These are phyloP conservation scores for Boletus vermiculosoides DNA, from an alignment of 768 basidiomycete species.

Conservation along the genomic window DNA sequence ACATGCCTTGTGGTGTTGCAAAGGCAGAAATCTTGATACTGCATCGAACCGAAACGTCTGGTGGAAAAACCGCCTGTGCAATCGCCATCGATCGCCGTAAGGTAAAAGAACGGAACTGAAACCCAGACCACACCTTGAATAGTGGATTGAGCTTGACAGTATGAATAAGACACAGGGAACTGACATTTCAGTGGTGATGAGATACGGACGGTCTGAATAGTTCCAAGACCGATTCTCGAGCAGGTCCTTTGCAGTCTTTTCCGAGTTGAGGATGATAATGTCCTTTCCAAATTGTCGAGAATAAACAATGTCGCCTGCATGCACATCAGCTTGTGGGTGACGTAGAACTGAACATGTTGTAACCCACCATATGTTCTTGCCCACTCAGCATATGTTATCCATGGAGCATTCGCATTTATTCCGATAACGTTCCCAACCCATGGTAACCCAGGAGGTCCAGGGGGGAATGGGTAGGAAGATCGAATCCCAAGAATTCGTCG, in stretches of 20 bases:
- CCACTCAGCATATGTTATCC: neutral
- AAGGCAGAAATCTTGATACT: neutral
- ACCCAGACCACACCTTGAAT: neutral
- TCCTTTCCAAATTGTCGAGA: neutral
- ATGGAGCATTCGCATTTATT: neutral
- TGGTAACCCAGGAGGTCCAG: constrained; percentile 1
- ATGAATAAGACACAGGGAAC: neutral
- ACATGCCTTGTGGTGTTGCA: neutral
- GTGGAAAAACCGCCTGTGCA: neutral
- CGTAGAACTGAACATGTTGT: neutral
- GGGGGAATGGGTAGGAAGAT: neutral
- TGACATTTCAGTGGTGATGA: neutral
- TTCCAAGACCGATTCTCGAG: neutral
- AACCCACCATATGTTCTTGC: constrained; percentile 6
- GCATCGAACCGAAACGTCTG: neutral
- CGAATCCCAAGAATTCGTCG: neutral
- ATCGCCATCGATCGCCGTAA: too few species aligned
- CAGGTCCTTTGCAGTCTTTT: neutral
- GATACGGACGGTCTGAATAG: neutral
- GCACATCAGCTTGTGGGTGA: neutral
- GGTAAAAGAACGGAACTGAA: neutral
- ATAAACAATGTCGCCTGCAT: constrained; percentile 8
- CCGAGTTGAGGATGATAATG: constrained; percentile 8
- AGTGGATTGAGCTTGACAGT: neutral
- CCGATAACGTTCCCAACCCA: neutral